phyloP scores from a whole-genome alignment of 2,329 filamentous ascomycete species.

The Neonectria neomacrospora region DNA sequence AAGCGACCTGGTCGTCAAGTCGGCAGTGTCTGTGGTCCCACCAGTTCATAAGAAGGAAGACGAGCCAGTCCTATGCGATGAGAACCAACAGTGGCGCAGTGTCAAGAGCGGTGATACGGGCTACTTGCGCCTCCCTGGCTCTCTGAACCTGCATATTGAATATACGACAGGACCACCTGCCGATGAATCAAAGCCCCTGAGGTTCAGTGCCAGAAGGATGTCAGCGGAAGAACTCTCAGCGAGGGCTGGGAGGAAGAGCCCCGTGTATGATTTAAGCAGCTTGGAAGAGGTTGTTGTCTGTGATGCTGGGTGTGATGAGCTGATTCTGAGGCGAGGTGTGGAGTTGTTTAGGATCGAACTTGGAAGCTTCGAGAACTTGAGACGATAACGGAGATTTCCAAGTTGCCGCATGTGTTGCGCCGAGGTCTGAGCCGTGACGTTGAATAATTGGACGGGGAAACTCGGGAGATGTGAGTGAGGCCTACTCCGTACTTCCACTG shows the following conservation, averaged over 20 bases:
- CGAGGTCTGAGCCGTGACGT: too few species aligned
- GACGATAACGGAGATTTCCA: not conserved
- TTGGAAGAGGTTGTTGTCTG: slow-evolving; percentile 3
- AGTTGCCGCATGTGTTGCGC: not conserved
- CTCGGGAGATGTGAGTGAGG: not conserved
- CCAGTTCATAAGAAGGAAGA: not conserved
- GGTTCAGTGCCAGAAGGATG: slow-evolving; percentile 22
- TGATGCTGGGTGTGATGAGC: not conserved
- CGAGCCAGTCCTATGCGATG: not conserved
- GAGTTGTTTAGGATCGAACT: slow-evolving; percentile 4
- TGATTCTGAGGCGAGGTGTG: slow-evolving; percentile 1
- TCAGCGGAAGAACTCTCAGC: slow-evolving; percentile 8
- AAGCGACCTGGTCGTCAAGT: not conserved
- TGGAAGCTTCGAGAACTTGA: not conserved
- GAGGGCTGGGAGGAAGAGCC: not conserved
- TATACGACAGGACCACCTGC: slow-evolving; percentile 20
- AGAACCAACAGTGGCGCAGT: slow-evolving; percentile 16
- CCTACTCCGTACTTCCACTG: not conserved
- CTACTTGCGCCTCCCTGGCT: slow-evolving; percentile 5
- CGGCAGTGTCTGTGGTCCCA: not conserved
- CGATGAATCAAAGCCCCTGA: not conserved
- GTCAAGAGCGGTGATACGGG: slow-evolving; percentile 15
- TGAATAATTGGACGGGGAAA: not conserved
- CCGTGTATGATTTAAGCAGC: slow-evolving; percentile 15
- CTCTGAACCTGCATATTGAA: slow-evolving; percentile 27